Conservation (phyloP, 2,329 filamentous ascomycete genomes). For the Lasiodiplodia sp. region DNA sequence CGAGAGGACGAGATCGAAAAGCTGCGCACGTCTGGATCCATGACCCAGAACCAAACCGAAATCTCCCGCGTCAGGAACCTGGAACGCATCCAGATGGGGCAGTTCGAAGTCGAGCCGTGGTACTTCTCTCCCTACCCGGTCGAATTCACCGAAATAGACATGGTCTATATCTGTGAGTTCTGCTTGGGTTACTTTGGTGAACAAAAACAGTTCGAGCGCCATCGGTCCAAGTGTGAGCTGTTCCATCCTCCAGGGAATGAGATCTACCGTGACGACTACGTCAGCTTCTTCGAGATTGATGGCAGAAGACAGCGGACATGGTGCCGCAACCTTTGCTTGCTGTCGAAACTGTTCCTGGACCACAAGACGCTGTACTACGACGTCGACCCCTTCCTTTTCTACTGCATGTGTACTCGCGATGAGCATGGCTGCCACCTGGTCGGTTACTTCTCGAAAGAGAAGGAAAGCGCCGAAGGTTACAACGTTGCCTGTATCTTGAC, state of each 20-base stretch:
- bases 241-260: constrained; percentile 96
- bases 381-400: constrained; percentile 98
- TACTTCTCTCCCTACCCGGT: constrained; percentile 98
- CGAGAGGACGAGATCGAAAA: constrained; percentile 96
- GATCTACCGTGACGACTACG: constrained; percentile 92
- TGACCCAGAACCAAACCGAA: constrained; percentile 98
- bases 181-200: constrained; percentile 91
- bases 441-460: constrained; percentile 99
- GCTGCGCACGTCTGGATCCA: constrained; percentile 89
- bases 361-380: constrained; percentile 99
- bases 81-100: constrained; percentile 91
- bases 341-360: constrained; percentile 95
- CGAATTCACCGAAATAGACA: constrained; percentile 83
- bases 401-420: constrained; percentile 91
- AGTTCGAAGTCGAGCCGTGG: constrained; percentile 93
- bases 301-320: constrained; percentile 92
- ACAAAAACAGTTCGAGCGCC: constrained; percentile 80
- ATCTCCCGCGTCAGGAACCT: constrained; percentile 96
- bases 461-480: constrained; percentile 95
- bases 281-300: constrained; percentile 98
- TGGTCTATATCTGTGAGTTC: constrained; percentile 97
- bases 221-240: constrained; percentile 87
- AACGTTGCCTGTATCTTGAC: constrained; percentile 98
- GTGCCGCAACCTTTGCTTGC: constrained; percentile 92
- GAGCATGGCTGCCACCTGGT: constrained; percentile 93